phyloP scores from a whole-genome alignment of 495 filamentous ascomycete genomes.

The Tuber magnatum region DNA sequence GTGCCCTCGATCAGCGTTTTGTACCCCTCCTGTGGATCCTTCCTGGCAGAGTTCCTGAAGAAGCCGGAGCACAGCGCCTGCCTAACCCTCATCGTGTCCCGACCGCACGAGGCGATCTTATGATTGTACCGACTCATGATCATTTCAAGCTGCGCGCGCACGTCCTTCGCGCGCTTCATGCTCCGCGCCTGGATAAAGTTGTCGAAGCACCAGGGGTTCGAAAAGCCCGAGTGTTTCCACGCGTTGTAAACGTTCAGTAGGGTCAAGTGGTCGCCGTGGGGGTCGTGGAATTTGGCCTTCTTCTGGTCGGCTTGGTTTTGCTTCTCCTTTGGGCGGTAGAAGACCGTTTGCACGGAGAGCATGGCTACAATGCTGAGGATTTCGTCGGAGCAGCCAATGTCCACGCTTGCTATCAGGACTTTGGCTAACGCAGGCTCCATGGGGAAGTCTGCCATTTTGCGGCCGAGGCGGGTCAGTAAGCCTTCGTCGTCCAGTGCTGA shows the following conservation, averaged over 20 bases:
- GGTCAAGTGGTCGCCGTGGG: slow-evolving; percentile 87
- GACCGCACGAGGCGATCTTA: slow-evolving; percentile 69
- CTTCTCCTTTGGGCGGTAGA: slow-evolving; percentile 94
- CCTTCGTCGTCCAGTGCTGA: slow-evolving; percentile 94
- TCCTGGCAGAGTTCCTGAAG: slow-evolving; percentile 90
- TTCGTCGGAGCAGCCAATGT: slow-evolving; percentile 85
- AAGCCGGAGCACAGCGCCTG: slow-evolving; percentile 87
- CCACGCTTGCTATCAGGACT: slow-evolving; percentile 77
- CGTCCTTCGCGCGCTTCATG: slow-evolving; percentile 84
- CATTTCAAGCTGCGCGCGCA: slow-evolving; percentile 79
- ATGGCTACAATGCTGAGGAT: slow-evolving; percentile 92
- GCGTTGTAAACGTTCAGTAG: slow-evolving; percentile 92
- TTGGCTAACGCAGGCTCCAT: slow-evolving; percentile 74
- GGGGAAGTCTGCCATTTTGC: slow-evolving; percentile 98
- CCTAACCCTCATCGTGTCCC: slow-evolving; percentile 79
- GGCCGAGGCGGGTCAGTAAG: slow-evolving; percentile 79
- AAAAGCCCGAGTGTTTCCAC: slow-evolving; percentile 78
- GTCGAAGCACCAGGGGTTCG: slow-evolving; percentile 88
- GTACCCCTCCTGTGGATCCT: slow-evolving; percentile 93
- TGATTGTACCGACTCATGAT: slow-evolving; percentile 89
- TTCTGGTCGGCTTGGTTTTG: slow-evolving; percentile 94
- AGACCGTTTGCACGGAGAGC: slow-evolving; percentile 76
- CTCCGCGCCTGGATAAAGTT: slow-evolving; percentile 92
- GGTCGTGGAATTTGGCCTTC: slow-evolving; percentile 94
- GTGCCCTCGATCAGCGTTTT: slow-evolving; percentile 94